Evolutionary conservation across 139 green algal genomes (phyloP), one percentile per base, ranked within the genome.

Genomic region (Nannochloris sp.): DNA sequence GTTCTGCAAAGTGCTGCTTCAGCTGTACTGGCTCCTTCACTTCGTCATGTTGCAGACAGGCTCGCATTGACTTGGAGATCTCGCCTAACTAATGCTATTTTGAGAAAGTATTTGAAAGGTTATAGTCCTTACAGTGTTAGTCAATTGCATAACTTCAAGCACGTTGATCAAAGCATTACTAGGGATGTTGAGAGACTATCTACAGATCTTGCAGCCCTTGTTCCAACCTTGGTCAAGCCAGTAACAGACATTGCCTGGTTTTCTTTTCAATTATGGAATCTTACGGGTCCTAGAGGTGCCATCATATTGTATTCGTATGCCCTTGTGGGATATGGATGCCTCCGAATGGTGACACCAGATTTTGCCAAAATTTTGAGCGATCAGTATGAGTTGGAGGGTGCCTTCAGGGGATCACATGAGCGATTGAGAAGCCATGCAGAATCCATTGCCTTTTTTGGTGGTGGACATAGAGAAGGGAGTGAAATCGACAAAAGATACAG

Each of bases 241-340:
- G 62, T 87, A 25, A 73, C 90, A 27, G 84, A 90, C 64, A 71
- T 88, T 31, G 21, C 68, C 48, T 90, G 84, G 84, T 91, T 88
- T 67, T 78, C 68, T 27, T 60, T 40, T 37, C 75, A 79, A 67
- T 75, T 87, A 19, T 80, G 63, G 57, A 51, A 55, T 43, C 67
- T 88, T 16, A 87, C 81, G 11, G 84, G 84, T 5, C 66, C 57
- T 11, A 63, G 80, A 3, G 84, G 84, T 60, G 63, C 82, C 37
- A 57, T 36, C 48, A 78, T 91, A 61, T 71, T 89, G 48, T 91
- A 90, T 71, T 48, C 71, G 1, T 91, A 91, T 75, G 77, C 76
- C 27, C 27, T 75, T 4, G 44, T 85, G 15, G 84, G 84, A 31
- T 81, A 81, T 43, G 71, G 61, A 36, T 69, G 56, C 29, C 72